phyloP scores from a whole-genome alignment of 108 stramenopile species.

The Aurantiochytrium sp. region DNA sequence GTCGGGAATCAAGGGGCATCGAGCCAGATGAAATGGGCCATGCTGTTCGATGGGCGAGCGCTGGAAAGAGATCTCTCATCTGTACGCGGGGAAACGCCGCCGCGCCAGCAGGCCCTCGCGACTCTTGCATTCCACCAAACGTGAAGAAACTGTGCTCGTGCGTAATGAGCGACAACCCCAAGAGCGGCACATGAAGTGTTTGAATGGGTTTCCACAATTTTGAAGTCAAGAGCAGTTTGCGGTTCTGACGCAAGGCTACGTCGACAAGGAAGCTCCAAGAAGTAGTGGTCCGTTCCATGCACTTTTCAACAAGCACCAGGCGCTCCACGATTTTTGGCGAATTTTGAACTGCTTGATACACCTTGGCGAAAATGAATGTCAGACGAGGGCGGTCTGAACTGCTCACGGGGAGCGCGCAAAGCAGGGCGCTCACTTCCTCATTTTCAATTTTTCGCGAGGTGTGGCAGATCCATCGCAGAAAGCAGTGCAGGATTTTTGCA shows the following conservation, averaged over 20 bases:
- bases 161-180: not conserved
- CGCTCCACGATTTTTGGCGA: not conserved
- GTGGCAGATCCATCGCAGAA: not conserved
- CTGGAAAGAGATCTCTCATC: not conserved
- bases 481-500: not conserved
- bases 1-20: not conserved
- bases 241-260: not conserved
- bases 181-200: not conserved
- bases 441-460: not conserved
- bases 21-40: not conserved
- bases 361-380: too few relatives aligned
- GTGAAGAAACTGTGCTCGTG: not conserved
- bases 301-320: not conserved
- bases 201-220: not conserved
- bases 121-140: not conserved
- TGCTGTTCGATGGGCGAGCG: not conserved
- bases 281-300: not conserved
- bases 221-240: not conserved
- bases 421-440: not conserved
- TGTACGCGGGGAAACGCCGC: not conserved
- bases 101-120: not conserved
- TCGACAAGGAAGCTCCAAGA: not conserved
- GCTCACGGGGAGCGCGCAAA: too few relatives aligned
- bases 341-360: not conserved
- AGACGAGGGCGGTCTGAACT: too few relatives aligned